Evolutionary conservation across 805 yeast genomes (phyloP), one percentile per base, ranked within the genome.

Genomic region (Sungouiella thailandica): DNA sequence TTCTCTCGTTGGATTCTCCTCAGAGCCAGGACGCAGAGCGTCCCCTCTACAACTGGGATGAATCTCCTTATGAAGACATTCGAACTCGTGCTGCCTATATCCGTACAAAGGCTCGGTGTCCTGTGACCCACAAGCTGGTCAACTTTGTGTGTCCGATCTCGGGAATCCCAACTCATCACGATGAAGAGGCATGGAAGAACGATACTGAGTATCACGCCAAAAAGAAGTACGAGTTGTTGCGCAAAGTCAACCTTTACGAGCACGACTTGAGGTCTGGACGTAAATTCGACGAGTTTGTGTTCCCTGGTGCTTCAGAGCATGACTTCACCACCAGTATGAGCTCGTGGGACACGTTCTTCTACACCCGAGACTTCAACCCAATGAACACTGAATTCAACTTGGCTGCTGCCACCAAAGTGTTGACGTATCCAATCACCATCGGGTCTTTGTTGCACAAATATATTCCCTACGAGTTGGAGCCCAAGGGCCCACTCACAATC

Each of bases 301-400:
- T 93, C 64, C 97, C 98, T 5, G 78, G 76, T 4, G 72, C 68
- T 11, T 94, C 84, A 58, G 83, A 80, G 33, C 69, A 67, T 32
- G 97, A 89, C 53, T 79, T 80, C 41, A 62, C 72, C 40, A 77
- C 88, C 40, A 88, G 87, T 55, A 75, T 87, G 55, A 68, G 79
- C 31, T 80, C 75, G 57, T 93, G 98, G 98, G 97, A 93, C 60
- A 69, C 93, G 7, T 90, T 78, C 52, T 82, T 93, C 55, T 93
- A 90, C 60, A 90, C 97, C 0, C 74, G 98, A 57, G 83, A 83
- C 49, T 93, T 86, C 57, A 82, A 79, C 50, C 90, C 97, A 4
- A 90, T 93, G 97, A 96, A 93, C 60, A 84, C 96, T 4, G 96
- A 89, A 59, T 90, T 86, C 65, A 94, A 90, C 59, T 68, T 90